phyloP scores from a whole-genome alignment of 257 asterid genomes.

The Echium plantagineum region DNA sequence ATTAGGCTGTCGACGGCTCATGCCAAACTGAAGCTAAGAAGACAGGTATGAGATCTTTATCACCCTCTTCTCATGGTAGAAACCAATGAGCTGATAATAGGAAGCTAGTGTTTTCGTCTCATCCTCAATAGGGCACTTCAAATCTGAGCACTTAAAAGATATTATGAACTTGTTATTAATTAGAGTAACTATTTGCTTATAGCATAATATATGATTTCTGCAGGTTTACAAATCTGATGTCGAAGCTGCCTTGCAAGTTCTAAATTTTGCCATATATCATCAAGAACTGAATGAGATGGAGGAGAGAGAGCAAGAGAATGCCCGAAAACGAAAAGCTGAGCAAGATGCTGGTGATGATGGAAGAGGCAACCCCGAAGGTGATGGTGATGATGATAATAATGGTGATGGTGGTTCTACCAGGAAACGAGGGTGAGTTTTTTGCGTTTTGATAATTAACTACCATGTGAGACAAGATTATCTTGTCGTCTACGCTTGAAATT shows the following conservation, averaged over 20 bases:
- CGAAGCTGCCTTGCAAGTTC: slow-evolving; percentile 87
- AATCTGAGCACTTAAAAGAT: no score
- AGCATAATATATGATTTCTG: no score
- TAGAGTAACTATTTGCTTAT: no score
- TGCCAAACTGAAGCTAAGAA: slow-evolving; percentile 80
- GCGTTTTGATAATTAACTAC: neutral
- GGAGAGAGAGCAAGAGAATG: slow-evolving; percentile 68
- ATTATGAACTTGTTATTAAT: no score
- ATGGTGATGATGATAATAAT: slow-evolving; percentile 8
- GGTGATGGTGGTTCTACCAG: slow-evolving; percentile 31
- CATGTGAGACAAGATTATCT: neutral
- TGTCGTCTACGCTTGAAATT: no score
- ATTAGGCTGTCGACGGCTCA: slow-evolving; percentile 95
- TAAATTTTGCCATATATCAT: slow-evolving; percentile 93
- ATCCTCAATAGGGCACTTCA: no score
- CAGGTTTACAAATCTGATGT: slow-evolving; percentile 29
- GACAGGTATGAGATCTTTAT: slow-evolving; percentile 42
- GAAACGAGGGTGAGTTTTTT: slow-evolving; percentile 36
- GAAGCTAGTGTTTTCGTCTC: no score
- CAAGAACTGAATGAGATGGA: slow-evolving; percentile 98
- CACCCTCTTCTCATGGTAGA: neutral
- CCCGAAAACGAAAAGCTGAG: slow-evolving; percentile 33
- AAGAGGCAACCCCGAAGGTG: slow-evolving; percentile 20
- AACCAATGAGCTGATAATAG: neutral
- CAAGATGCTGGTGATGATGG: slow-evolving; percentile 31